Evolutionary conservation across 2,329 filamentous ascomycete species (phyloP).

Genomic region (Aspergillus spinulosporus): DNA sequence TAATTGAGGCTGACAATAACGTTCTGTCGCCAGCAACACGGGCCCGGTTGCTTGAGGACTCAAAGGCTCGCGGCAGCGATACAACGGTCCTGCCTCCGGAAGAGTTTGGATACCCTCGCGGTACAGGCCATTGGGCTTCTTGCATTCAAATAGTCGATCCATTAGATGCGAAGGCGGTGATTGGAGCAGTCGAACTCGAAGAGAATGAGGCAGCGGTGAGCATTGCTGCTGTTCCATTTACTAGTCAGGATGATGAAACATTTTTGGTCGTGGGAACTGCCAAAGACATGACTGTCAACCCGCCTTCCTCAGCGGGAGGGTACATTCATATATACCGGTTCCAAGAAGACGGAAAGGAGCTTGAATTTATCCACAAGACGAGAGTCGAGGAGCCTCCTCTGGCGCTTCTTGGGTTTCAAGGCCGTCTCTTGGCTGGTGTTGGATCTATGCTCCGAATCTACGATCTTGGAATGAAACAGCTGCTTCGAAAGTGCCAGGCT

Average conservation of each 20-base stretch:
- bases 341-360: constrained; percentile 77
- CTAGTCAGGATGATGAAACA: constrained; percentile 81
- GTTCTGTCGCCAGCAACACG: constrained; percentile 78
- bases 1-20: constrained; percentile 91
- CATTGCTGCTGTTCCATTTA: constrained; percentile 78
- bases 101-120: constrained; percentile 87
- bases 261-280: constrained; percentile 95
- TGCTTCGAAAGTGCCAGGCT: constrained; percentile 87
- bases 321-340: constrained; percentile 93
- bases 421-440: constrained; percentile 80
- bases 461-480: constrained; percentile 87
- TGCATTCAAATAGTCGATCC: constrained; percentile 93
- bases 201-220: constrained; percentile 92
- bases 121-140: constrained; percentile 86
- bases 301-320: constrained; percentile 72
- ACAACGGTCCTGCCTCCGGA: constrained; percentile 69
- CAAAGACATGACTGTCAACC: constrained; percentile 80
- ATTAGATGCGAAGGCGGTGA: constrained; percentile 67
- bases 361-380: constrained; percentile 96
- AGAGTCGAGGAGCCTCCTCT: constrained; percentile 85
- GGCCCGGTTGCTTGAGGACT: constrained; percentile 71
- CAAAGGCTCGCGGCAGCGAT: constrained; percentile 69
- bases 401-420: constrained; percentile 91
- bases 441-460: constrained; percentile 82
- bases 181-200: constrained; percentile 77